Conservation (phyloP, 257 asterid species). For the Fraxinus excelsior region DNA sequence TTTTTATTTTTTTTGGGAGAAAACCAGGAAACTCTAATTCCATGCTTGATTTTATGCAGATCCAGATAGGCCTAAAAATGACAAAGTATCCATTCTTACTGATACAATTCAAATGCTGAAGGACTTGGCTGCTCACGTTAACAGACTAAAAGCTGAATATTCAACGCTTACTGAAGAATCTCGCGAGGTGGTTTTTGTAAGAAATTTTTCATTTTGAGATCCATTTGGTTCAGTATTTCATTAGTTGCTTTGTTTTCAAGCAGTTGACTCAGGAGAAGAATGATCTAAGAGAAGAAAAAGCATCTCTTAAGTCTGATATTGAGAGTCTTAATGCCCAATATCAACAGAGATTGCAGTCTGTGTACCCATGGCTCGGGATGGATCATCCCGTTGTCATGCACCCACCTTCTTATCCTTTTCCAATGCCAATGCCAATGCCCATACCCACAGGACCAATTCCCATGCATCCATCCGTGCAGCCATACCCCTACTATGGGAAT, state of each 20-base stretch:
- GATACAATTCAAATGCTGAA: slow-evolving; percentile 89
- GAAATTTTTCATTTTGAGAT: neutral
- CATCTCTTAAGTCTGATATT: slow-evolving; percentile 57
- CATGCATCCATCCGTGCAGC: neutral
- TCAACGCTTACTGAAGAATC: slow-evolving; percentile 83
- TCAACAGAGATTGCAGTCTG: slow-evolving; percentile 72
- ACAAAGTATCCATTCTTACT: slow-evolving; percentile 88
- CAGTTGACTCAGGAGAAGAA: slow-evolving; percentile 61
- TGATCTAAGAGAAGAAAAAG: slow-evolving; percentile 82
- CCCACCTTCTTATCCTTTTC: slow-evolving; percentile 84
- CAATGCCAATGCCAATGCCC: slow-evolving; percentile 36
- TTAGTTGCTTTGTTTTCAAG: slow-evolving; percentile 4
- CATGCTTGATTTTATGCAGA: slow-evolving; percentile 53
- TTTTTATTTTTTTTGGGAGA: slow-evolving; percentile 4
- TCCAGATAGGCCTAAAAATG: slow-evolving; percentile 96
- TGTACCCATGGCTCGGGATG: slow-evolving; percentile 93
- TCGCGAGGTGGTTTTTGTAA: slow-evolving; percentile 66
- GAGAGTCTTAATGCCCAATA: slow-evolving; percentile 79
- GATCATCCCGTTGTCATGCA: slow-evolving; percentile 93
- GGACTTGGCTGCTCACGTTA: slow-evolving; percentile 81
- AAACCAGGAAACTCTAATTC: slow-evolving; percentile 18
- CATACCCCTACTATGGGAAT: slow-evolving; percentile 48
- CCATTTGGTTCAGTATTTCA: slow-evolving; percentile 25
- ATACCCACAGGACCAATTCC: slow-evolving; percentile 82
- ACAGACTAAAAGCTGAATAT: slow-evolving; percentile 77